Conservation (phyloP, 2,329 filamentous ascomycete genomes). For the Paraphaeosphaeria minitans region DNA sequence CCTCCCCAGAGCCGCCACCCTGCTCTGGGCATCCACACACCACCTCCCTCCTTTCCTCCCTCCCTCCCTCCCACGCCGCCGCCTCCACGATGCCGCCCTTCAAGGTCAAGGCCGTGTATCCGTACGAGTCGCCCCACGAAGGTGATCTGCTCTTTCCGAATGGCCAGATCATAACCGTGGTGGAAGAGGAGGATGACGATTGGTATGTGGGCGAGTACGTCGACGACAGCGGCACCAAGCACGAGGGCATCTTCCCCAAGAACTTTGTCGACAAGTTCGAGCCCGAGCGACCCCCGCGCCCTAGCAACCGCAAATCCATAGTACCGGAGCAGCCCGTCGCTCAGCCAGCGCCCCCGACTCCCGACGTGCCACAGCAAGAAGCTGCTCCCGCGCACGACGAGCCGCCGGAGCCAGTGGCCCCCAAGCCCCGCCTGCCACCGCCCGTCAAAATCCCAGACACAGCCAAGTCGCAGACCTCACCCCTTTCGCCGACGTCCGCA, state of each 20-base stretch:
- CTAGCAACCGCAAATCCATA: conserved; percentile 65
- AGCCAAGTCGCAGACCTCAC: conserved; percentile 36
- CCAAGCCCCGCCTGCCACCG: conserved; percentile 46
- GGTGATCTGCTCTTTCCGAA: conserved; percentile 88
- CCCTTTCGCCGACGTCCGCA: conserved; percentile 35
- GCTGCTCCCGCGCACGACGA: conserved; percentile 24
- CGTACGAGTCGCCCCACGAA: conserved; percentile 90
- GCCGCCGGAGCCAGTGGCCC: conserved; percentile 40
- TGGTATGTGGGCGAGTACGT: conserved; percentile 92
- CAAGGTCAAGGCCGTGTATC: conserved; percentile 94
- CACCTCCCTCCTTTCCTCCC: conserved; percentile 11
- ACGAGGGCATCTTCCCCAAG: conserved; percentile 87
- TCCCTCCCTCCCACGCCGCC: conserved; percentile 5
- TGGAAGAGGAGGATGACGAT: conserved; percentile 87
- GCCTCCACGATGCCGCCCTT: conserved; percentile 56
- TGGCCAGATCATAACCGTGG: conserved; percentile 93
- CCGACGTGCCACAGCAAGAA: conserved; percentile 37
- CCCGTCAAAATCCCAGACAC: conserved; percentile 38
- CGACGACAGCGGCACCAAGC: conserved; percentile 73
- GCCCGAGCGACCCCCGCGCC: conserved; percentile 85
- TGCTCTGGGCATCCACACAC: conserved; percentile 7
- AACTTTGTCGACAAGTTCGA: conserved; percentile 99
- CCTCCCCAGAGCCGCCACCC: conserved; percentile 4
- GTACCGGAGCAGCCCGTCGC: conserved; percentile 40
- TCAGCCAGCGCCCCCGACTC: conserved; percentile 35